Evolutionary conservation across 768 basidiomycete genomes (phyloP).

Genomic region (Psilocybe sp.): DNA sequence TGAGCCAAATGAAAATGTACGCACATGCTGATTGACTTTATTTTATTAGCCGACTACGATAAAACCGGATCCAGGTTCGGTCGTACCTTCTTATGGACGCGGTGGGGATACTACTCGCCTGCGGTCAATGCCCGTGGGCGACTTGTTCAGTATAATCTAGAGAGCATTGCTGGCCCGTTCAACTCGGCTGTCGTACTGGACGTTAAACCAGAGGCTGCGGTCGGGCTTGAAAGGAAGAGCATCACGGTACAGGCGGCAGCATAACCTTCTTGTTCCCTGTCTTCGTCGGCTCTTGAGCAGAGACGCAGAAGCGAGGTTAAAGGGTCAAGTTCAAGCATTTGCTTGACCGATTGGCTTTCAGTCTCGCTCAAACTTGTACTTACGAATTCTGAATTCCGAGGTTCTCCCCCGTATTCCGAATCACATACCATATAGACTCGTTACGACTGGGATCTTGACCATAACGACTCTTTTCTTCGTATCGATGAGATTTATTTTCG

Average conservation of each 20-base stretch:
- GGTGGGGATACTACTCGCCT: constrained; percentile 56
- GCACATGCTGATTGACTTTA: not conserved
- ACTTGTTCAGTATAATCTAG: constrained; percentile 32
- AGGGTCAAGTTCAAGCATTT: no score
- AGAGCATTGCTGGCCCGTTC: constrained; percentile 54
- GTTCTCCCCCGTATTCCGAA: no score
- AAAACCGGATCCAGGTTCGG: constrained; percentile 59
- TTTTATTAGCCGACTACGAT: constrained; percentile 58
- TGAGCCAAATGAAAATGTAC: no score
- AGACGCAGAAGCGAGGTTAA: no score
- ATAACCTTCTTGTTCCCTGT: no score
- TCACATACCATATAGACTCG: no score
- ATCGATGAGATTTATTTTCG: not conserved
- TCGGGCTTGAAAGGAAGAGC: constrained; percentile 10
- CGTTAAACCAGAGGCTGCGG: constrained; percentile 1
- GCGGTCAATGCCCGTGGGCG: constrained; percentile 28
- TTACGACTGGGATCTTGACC: no score
- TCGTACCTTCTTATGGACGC: constrained; percentile 75
- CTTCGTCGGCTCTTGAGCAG: no score
- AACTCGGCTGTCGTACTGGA: constrained; percentile 24
- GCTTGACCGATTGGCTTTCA: no score
- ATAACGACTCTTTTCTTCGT: no score
- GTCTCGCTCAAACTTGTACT: no score
- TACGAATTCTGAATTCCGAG: no score
- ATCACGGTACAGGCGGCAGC: not conserved